Percentiles rank a stretch among this genome's conserved stretches.
Evolutionary conservation across 1,284 basidiomycete genomes (phyloP).

Genomic region (Trichosporon coremiiforme): DNA sequence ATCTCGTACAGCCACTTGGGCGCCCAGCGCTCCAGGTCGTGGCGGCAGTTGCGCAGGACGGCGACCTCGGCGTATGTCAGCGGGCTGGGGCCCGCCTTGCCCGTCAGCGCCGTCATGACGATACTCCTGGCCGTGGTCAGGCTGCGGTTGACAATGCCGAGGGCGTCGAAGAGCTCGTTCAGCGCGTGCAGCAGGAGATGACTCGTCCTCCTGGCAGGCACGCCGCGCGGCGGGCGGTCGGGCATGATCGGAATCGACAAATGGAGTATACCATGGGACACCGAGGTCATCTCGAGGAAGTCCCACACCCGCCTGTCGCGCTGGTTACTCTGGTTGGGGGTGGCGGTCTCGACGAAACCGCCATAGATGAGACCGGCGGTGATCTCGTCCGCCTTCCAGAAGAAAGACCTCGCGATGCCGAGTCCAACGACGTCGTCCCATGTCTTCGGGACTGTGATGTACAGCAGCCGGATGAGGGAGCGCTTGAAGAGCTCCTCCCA

Average conservation of each 20-base stretch:
- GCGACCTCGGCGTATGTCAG: conserved; percentile 28
- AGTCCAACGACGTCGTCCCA: conserved; percentile 34
- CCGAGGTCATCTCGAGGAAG: conserved; percentile 33
- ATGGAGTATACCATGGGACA: conserved; percentile 31
- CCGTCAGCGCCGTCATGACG: conserved; percentile 24
- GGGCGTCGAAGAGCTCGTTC: conserved; percentile 32
- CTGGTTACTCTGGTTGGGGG: conserved; percentile 24
- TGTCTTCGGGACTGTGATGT: conserved; percentile 27
- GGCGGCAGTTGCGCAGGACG: conserved; percentile 26
- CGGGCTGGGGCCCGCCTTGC: not conserved
- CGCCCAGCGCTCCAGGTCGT: conserved; percentile 30
- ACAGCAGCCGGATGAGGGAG: conserved; percentile 29
- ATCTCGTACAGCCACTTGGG: conserved; percentile 30
- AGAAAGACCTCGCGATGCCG: conserved; percentile 32
- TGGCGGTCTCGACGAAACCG: conserved; percentile 29
- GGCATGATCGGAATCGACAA: conserved; percentile 29
- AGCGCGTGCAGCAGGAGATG: conserved; percentile 32
- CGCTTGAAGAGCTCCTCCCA: conserved; percentile 34
- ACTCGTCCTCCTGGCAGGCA: conserved; percentile 22
- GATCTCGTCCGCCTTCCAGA: conserved; percentile 34
- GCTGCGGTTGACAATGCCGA: conserved; percentile 28
- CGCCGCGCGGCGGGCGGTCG: conserved; percentile 29
- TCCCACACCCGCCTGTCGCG: conserved; percentile 34
- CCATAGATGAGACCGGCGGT: conserved; percentile 30
- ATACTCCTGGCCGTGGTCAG: conserved; percentile 26